A percentile compares a stretch with the other conserved stretches of the same genome.
Conservation (phyloP, 257 asterid species). For the Capsicum baccatum region DNA sequence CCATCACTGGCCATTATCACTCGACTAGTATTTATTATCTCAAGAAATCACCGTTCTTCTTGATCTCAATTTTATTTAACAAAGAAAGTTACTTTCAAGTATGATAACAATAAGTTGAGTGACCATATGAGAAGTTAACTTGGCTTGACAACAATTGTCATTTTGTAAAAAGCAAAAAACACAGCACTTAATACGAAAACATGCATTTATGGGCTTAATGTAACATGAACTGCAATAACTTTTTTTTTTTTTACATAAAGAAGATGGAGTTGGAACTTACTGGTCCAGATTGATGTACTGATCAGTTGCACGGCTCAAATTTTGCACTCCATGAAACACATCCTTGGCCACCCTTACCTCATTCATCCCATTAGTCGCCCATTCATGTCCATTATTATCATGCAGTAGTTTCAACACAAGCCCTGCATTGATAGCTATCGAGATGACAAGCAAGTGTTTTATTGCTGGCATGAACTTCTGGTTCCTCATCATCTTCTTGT, state of each 20-base stretch:
- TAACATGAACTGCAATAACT: not conserved
- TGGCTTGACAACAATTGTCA: too few species aligned
- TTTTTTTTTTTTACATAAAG: too few species aligned
- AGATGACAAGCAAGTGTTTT: slow-evolving; percentile 39
- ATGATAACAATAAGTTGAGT: too few species aligned
- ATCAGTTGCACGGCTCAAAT: not conserved
- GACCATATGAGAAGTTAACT: too few species aligned
- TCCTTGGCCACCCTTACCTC: not conserved
- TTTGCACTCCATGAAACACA: not conserved
- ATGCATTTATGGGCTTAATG: not conserved
- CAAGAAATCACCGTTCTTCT: too few species aligned
- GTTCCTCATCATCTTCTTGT: not conserved
- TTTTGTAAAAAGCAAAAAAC: not conserved
- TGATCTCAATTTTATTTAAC: too few species aligned
- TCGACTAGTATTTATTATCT: too few species aligned
- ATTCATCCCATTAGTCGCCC: slow-evolving; percentile 3
- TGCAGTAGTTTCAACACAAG: slow-evolving; percentile 38
- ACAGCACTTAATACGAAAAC: too few species aligned
- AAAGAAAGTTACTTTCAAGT: too few species aligned
- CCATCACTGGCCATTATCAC: not conserved
- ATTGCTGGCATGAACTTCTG: slow-evolving; percentile 26
- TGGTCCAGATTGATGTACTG: slow-evolving; percentile 71
- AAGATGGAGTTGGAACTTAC: slow-evolving; percentile 49
- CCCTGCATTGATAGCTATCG: slow-evolving; percentile 45
- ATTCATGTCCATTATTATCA: slow-evolving; percentile 29